These are phyloP conservation scores for Podospora sp. DNA, from an alignment of 495 filamentous ascomycete genomes.

Conservation along the genomic window DNA sequence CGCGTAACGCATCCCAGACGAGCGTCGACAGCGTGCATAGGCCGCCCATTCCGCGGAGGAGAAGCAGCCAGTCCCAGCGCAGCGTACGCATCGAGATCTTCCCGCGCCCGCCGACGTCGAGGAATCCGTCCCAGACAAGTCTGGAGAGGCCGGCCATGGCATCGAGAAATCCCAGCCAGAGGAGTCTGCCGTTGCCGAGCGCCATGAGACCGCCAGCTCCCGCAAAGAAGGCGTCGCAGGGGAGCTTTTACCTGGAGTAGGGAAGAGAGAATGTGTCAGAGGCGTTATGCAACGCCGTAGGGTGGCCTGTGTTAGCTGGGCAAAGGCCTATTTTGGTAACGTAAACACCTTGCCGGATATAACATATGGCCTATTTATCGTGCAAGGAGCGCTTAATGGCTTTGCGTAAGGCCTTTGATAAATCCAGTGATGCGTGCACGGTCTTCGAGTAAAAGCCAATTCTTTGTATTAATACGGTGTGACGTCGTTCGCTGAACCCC, in stretches of 20 bases:
- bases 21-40: neutral
- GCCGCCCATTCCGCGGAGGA: conserved; percentile 1
- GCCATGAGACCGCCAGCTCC: neutral
- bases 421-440: no score
- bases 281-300: no score
- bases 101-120: neutral
- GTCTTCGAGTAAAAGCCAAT: no score
- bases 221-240: neutral
- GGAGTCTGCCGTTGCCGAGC: neutral
- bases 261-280: neutral
- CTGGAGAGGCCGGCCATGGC: neutral
- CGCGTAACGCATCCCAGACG: neutral
- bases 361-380: no score
- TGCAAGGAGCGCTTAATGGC: no score
- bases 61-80: conserved; percentile 4
- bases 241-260: neutral
- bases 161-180: neutral
- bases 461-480: no score
- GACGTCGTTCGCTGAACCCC: no score
- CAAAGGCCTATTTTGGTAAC: no score
- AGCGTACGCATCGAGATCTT: neutral
- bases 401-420: no score
- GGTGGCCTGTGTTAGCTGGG: no score
- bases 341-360: no score
- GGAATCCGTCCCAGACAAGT: neutral